These are phyloP conservation scores for Kwoniella dejecticola DNA, from an alignment of 768 basidiomycete genomes.

Conservation along the genomic window DNA sequence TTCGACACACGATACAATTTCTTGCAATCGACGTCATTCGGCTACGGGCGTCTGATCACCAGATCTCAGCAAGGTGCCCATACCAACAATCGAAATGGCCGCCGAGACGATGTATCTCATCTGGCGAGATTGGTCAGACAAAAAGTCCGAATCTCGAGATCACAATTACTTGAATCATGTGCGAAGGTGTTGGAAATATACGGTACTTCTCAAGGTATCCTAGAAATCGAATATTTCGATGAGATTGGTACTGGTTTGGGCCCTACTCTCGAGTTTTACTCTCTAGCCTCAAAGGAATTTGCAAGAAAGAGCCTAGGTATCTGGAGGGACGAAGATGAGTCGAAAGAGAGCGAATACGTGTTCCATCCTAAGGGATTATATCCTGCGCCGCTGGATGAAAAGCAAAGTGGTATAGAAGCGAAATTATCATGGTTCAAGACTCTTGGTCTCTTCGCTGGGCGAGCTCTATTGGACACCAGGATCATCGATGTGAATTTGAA, in stretches of 20 bases:
- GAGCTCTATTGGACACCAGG: constrained; percentile 93
- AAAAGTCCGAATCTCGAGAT: constrained; percentile 93
- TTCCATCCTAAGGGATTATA: constrained; percentile 82
- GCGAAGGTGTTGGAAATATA: constrained; percentile 91
- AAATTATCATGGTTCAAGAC: constrained; percentile 81
- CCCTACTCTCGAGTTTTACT: constrained; percentile 97
- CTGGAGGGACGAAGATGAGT: constrained; percentile 82
- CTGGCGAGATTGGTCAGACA: constrained; percentile 89
- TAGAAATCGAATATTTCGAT: constrained; percentile 98
- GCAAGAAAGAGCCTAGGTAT: constrained; percentile 82
- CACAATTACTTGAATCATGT: constrained; percentile 91
- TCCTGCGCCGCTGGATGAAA: constrained; percentile 66
- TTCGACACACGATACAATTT: constrained; percentile 97
- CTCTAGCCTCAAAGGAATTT: constrained; percentile 94
- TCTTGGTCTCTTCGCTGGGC: constrained; percentile 93
- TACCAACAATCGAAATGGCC: constrained; percentile 64
- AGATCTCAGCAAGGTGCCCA: constrained; percentile 93
- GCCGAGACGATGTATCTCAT: constrained; percentile 89
- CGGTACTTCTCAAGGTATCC: constrained; percentile 85
- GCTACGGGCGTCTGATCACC: constrained; percentile 90
- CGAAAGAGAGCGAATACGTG: constrained; percentile 69
- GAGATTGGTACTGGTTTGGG: constrained; percentile 98
- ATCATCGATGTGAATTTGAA: constrained; percentile 96
- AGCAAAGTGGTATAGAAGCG: constrained; percentile 8
- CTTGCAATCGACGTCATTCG: constrained; percentile 95